These are phyloP conservation scores for Apiospora aurea DNA, from an alignment of 2,329 filamentous ascomycete genomes.

Conservation along the genomic window DNA sequence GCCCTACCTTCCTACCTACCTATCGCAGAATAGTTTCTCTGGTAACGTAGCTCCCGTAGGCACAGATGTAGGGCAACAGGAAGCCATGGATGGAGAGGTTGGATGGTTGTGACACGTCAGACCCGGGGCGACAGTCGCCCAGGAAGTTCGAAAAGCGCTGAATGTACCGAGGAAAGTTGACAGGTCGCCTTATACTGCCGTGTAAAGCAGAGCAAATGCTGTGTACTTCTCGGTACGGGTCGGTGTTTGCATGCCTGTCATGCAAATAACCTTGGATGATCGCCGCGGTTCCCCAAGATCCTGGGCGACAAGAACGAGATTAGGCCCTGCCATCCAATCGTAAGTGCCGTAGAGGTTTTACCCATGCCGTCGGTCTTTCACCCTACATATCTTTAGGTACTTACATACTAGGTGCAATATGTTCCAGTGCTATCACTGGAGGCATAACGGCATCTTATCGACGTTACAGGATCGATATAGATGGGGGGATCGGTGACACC, in stretches of 20 bases:
- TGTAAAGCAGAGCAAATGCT: background rate
- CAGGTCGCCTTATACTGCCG: conserved; percentile 1
- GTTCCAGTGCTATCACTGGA: background rate
- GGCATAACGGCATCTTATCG: background rate
- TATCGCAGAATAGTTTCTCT: background rate
- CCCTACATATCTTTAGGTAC: background rate
- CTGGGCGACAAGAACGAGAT: conserved; percentile 21
- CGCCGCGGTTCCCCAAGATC: conserved; percentile 27
- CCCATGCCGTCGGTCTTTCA: background rate
- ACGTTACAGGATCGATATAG: conserved; percentile 7
- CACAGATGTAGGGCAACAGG: background rate
- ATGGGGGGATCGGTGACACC: conserved; percentile 13
- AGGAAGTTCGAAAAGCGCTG: background rate
- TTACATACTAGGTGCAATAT: background rate
- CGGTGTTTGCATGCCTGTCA: conserved; percentile 13
- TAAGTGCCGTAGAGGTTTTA: background rate
- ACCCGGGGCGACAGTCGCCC: background rate
- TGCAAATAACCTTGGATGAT: conserved; percentile 27
- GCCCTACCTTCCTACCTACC: background rate
- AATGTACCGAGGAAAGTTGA: background rate
- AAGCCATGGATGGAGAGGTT: background rate
- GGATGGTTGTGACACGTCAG: conserved; percentile 11
- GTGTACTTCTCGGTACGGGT: conserved; percentile 19
- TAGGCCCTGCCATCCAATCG: conserved; percentile 2
- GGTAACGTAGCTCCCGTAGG: background rate